phyloP scores from a whole-genome alignment of 805 yeast genomes.

The Suhomyces vadensis region DNA sequence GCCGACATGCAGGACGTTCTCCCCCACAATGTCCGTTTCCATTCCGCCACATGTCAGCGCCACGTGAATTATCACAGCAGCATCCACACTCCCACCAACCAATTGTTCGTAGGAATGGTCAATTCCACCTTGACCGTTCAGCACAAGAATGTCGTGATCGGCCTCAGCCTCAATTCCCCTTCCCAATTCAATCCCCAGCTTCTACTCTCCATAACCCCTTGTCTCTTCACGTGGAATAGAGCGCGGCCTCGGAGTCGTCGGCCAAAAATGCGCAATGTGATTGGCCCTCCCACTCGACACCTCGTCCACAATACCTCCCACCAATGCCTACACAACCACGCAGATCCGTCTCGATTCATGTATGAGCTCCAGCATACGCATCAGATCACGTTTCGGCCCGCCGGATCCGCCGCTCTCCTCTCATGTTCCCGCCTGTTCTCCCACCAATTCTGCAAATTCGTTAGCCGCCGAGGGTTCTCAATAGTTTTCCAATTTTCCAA shows the following conservation, averaged over 20 bases:
- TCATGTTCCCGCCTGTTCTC: neutral
- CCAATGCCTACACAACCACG: neutral
- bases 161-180: neutral
- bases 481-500: conserved; percentile 2
- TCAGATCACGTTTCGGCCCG: conserved; percentile 1
- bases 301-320: neutral
- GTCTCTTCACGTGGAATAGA: neutral
- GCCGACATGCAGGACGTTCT: no score
- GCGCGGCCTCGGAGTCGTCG: conserved; percentile 5
- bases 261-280: conserved; percentile 6
- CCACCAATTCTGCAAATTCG: neutral
- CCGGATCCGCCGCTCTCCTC: neutral
- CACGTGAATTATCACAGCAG: no score
- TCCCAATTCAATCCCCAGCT: neutral
- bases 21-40: no score
- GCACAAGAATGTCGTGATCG: neutral
- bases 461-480: conserved; percentile 3
- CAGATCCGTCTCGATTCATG: neutral
- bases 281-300: conserved; percentile 1
- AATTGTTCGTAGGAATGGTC: no score
- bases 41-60: no score
- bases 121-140: no score
- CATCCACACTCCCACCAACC: no score
- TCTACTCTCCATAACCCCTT: neutral
- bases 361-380: neutral